phyloP scores from a whole-genome alignment of 192 early-diverging fungal genomes.

The Coemansia sp. region DNA sequence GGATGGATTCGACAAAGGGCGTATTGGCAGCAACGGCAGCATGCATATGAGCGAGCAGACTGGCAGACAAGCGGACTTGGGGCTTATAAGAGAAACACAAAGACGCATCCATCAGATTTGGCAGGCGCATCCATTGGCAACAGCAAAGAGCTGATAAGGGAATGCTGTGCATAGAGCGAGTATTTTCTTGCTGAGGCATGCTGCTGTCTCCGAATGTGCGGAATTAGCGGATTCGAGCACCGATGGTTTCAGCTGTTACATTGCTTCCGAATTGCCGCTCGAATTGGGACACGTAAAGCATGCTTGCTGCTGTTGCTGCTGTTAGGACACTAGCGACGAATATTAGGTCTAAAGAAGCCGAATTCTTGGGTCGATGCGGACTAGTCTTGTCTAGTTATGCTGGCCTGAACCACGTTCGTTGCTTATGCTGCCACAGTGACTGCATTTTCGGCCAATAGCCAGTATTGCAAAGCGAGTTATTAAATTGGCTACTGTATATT shows the following conservation, averaged over 20 bases:
- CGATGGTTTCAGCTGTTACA: not conserved
- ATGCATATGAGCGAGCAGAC: not conserved
- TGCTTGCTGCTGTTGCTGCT: too few relatives aligned
- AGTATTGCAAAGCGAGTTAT: too few relatives aligned
- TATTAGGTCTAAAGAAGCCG: too few relatives aligned
- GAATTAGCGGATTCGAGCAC: not conserved
- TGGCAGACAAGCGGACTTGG: not conserved
- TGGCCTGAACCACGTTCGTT: too few relatives aligned
- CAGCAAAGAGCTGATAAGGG: not conserved
- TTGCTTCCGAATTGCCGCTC: not conserved
- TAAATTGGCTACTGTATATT: not conserved
- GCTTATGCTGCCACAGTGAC: too few relatives aligned
- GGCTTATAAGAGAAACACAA: not conserved
- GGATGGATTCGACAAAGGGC: conserved; percentile 20
- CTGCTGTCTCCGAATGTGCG: not conserved
- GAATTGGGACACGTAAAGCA: too few relatives aligned
- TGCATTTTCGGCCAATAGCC: too few relatives aligned
- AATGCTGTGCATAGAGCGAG: not conserved
- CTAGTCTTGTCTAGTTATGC: too few relatives aligned
- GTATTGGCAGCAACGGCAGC: not conserved
- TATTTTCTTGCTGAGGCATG: not conserved
- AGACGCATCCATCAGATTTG: conserved; percentile 1
- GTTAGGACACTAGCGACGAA: too few relatives aligned
- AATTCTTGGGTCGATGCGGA: too few relatives aligned
- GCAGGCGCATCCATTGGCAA: not conserved